Evolutionary conservation across 305 asterid genomes (phyloP).

Genomic region (Fraxinus nigra): DNA sequence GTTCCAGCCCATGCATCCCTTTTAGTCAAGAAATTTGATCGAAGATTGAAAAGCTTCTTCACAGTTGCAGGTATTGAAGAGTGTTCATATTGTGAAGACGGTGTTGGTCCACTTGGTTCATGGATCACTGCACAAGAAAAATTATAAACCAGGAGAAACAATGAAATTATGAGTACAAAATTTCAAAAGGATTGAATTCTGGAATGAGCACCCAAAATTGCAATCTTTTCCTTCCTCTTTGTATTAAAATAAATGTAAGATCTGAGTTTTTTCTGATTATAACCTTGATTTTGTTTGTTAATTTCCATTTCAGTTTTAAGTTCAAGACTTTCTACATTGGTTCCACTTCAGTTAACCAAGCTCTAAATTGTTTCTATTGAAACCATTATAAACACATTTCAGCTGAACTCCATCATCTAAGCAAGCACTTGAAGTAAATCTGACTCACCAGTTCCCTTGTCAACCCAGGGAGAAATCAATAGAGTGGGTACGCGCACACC

Average conservation of each 20-base stretch:
- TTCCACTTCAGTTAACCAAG: background rate
- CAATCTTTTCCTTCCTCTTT: background rate
- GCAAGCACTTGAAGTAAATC: background rate
- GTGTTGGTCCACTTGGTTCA: constrained; percentile 83
- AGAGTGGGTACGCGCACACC: constrained; percentile 92
- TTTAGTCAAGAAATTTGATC: constrained; percentile 82
- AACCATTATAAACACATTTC: background rate
- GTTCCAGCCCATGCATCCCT: constrained; percentile 99
- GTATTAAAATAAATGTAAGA: background rate
- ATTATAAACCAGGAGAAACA: background rate
- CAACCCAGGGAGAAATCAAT: constrained; percentile 93
- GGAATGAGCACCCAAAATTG: background rate
- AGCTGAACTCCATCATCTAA: background rate
- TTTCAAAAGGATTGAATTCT: background rate
- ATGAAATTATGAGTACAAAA: background rate
- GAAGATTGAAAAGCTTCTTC: constrained; percentile 80
- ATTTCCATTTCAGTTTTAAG: background rate
- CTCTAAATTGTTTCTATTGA: background rate
- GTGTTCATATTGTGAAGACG: constrained; percentile 81
- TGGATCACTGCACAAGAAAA: constrained; percentile 68
- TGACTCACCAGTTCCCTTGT: constrained; percentile 75
- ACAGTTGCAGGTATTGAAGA: constrained; percentile 96
- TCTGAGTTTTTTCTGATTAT: background rate
- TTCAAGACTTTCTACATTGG: background rate
- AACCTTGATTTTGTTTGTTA: background rate